Base-by-base conservation (phyloP, 2,329 filamentous ascomycete genomes). In the Ceratocystis colombiana region DNA sequence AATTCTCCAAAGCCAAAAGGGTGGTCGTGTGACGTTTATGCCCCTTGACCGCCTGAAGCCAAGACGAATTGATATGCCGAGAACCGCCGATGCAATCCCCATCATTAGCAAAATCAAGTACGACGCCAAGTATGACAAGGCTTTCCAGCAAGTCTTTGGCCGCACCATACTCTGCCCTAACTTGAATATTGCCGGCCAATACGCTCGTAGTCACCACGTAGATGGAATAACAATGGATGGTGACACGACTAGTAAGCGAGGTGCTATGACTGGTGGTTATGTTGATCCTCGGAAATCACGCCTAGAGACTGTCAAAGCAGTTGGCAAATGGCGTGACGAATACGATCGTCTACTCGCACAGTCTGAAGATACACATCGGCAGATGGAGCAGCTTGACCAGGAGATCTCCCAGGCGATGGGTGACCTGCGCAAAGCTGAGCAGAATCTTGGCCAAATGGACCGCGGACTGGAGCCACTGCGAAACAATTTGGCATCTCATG, bases 91-190 rank as follows among this genome's bases (percentile, higher is more conserved):
- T 75, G 93, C 91, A 1, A 85, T 96, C 45, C 90, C 91, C 0
- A 84, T 99, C 71, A 80, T 96, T 66, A 88, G 86, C 72, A 96
- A 95, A 76, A 83, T 97, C 68, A 82, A 84, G 62, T 99, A 87
- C 72, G 88, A 96, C 64, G 73, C 81, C 1, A 80, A 78, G 68
- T 96, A 87, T 71, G 90, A 95, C 67, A 88, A 85, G 71, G 94
- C 94, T 0, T 94, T 99, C 74, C 86, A 89, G 73, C 92, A 96
- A 73, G 90, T 99, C 0, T 99, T 99, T 76, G 94, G 92, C 61
- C 95, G 90, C 75, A 94, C 90, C 0, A 90, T 99, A 64, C 88
- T 99, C 66, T 97, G 94, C 71, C 92, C 93, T 2, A 96, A 90
- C 70, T 78, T 99, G 69, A 84, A 89, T 62, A 84, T 96, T 67